These are phyloP conservation scores for Lepiota subincarnata DNA, from an alignment of 768 basidiomycete species.

Conservation along the genomic window DNA sequence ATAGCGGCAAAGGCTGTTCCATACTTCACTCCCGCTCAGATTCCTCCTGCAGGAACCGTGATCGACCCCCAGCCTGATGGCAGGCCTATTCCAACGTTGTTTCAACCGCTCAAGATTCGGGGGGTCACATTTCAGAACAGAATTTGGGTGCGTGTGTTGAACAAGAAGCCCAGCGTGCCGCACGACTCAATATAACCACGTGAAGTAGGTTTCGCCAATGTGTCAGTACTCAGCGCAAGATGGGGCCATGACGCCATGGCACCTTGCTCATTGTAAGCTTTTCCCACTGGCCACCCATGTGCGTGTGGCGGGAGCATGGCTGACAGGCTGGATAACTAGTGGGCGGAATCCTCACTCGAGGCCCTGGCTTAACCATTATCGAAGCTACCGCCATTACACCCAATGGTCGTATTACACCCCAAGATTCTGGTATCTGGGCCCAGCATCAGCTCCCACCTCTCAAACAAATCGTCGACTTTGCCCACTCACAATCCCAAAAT, in stretches of 20 bases:
- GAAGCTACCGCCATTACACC: conserved; percentile 60
- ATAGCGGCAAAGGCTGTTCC: conserved; percentile 35
- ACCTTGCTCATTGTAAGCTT: conserved; percentile 53
- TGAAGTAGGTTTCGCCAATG: conserved; percentile 43
- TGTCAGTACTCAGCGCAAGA: conserved; percentile 57
- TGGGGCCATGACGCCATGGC: conserved; percentile 52
- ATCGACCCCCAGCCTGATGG: conserved; percentile 34
- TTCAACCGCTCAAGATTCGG: conserved; percentile 51
- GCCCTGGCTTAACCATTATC: conserved; percentile 51
- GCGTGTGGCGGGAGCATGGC: no score
- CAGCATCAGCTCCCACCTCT: conserved; percentile 35
- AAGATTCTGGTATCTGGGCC: conserved; percentile 59
- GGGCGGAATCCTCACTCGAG: conserved; percentile 45
- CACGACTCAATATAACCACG: neutral
- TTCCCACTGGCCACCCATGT: no score
- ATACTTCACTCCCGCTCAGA: conserved; percentile 44
- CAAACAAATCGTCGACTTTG: conserved; percentile 41
- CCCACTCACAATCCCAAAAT: conserved; percentile 65
- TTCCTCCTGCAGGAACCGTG: conserved; percentile 40
- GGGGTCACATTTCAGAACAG: conserved; percentile 50
- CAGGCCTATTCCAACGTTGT: conserved; percentile 30
- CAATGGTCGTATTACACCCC: conserved; percentile 57
- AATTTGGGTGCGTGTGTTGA: conserved; percentile 30
- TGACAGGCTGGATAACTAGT: conserved; percentile 38
- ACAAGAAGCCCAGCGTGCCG: no score